Percentiles rank a stretch among this genome's conserved stretches.
Evolutionary conservation across 768 basidiomycete species (phyloP).

Genomic region (Serendipita sp.): DNA sequence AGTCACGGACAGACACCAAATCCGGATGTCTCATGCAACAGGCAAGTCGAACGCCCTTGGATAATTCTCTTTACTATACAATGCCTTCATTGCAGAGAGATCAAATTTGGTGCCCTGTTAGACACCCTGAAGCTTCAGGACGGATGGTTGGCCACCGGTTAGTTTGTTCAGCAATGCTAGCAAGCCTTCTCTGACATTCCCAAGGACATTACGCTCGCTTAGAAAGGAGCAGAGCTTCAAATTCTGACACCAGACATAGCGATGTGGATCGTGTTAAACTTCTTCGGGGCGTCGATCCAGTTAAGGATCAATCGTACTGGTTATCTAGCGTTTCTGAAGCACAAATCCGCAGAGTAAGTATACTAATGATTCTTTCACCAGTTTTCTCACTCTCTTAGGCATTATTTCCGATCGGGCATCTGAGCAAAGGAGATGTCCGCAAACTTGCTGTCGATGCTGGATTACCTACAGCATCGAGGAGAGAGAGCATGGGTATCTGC

Average conservation of each 20-base stretch:
- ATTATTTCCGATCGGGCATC: conserved; percentile 57
- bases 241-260: too few species aligned
- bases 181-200: not conserved
- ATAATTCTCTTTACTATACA: not conserved
- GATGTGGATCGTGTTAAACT: conserved; percentile 21
- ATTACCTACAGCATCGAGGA: conserved; percentile 56
- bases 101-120: conserved; percentile 79
- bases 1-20: conserved; percentile 71
- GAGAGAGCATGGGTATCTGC: conserved; percentile 88
- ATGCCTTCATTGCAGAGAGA: conserved; percentile 36
- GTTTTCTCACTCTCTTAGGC: conserved; percentile 19
- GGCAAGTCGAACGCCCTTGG: conserved; percentile 25
- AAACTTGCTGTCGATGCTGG: conserved; percentile 44
- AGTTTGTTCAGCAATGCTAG: not conserved
- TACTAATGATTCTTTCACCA: not conserved
- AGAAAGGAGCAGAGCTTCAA: conserved; percentile 18
- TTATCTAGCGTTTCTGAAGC: conserved; percentile 59
- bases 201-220: conserved; percentile 80
- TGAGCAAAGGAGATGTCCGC: conserved; percentile 59
- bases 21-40: conserved; percentile 88
- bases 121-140: conserved; percentile 33
- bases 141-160: conserved; percentile 74
- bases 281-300: conserved; percentile 31
- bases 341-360: conserved; percentile 36
- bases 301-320: conserved; percentile 89